Conservation (phyloP, 208 protist genomes). For the Naegleria gruberi region DNA sequence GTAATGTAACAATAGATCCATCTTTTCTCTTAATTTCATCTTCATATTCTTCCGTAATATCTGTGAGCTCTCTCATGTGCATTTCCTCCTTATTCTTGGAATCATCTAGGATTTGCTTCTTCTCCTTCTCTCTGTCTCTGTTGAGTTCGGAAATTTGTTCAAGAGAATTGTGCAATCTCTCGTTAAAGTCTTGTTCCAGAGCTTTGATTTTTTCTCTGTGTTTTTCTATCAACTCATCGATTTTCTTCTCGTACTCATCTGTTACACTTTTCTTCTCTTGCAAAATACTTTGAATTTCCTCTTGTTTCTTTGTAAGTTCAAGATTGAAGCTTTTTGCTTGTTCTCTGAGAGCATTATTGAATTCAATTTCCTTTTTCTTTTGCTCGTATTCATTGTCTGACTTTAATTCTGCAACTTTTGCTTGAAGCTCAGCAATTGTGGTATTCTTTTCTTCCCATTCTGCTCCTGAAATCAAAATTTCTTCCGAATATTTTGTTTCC, state of each 20-base stretch:
- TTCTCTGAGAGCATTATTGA: constrained; percentile 79
- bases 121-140: constrained; percentile 61
- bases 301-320: constrained; percentile 56
- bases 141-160: constrained; percentile 62
- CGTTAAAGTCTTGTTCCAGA: constrained; percentile 75
- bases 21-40: constrained; percentile 52
- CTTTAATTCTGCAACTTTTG: constrained; percentile 77
- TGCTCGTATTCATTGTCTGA: constrained; percentile 86
- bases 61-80: constrained; percentile 44
- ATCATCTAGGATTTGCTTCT: constrained; percentile 49
- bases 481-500: constrained; percentile 74
- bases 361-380: constrained; percentile 75
- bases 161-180: constrained; percentile 71
- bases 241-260: constrained; percentile 74
- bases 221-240: constrained; percentile 68
- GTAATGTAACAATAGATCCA: constrained; percentile 59
- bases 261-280: not conserved
- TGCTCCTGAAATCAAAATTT: constrained; percentile 80
- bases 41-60: constrained; percentile 56
- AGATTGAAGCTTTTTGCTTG: constrained; percentile 67
- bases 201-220: constrained; percentile 65
- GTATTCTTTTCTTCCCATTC: constrained; percentile 76
- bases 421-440: constrained; percentile 50
- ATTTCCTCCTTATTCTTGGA: constrained; percentile 49
- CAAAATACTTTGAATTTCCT: constrained; percentile 59